These are phyloP conservation scores for Punctularia strigosozonata DNA, from an alignment of 768 basidiomycete genomes.

Conservation along the genomic window DNA sequence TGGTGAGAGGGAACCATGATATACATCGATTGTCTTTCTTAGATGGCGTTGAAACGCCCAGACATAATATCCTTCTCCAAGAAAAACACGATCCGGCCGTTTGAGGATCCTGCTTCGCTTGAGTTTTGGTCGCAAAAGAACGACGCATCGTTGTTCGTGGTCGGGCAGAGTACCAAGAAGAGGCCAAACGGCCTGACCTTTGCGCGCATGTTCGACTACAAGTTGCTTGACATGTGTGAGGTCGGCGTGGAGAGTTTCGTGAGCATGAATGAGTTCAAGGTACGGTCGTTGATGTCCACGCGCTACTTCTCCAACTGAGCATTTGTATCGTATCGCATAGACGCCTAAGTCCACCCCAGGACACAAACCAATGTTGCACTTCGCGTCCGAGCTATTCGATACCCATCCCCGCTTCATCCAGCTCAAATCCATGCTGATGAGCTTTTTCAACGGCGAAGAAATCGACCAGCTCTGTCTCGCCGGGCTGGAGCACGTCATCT, in stretches of 20 bases:
- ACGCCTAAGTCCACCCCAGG: constrained; percentile 83
- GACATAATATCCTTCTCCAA: constrained; percentile 87
- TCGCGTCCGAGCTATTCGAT: constrained; percentile 91
- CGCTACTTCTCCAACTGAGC: neutral
- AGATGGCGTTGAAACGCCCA: constrained; percentile 94
- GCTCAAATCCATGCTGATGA: constrained; percentile 83
- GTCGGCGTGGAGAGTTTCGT: constrained; percentile 76
- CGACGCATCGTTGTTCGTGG: constrained; percentile 82
- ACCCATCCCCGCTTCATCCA: constrained; percentile 87
- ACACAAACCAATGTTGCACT: constrained; percentile 88
- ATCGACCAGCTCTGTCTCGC: constrained; percentile 75
- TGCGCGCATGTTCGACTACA: constrained; percentile 75
- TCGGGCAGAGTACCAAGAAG: constrained; percentile 92
- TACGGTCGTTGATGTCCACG: constrained; percentile 22
- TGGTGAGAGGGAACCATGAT: neutral
- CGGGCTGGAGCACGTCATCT: constrained; percentile 83
- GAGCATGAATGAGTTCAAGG: constrained; percentile 79
- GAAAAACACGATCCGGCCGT: constrained; percentile 85
- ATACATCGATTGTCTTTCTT: constrained; percentile 1
- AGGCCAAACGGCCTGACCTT: constrained; percentile 80
- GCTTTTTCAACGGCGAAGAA: constrained; percentile 82
- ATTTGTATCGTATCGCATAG: constrained; percentile 26
- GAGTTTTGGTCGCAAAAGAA: constrained; percentile 94
- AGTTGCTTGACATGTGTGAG: constrained; percentile 92
- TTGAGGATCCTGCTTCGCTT: constrained; percentile 72